phyloP scores from a whole-genome alignment of 2,329 filamentous ascomycete genomes.

The Parafenestella ontariensis region DNA sequence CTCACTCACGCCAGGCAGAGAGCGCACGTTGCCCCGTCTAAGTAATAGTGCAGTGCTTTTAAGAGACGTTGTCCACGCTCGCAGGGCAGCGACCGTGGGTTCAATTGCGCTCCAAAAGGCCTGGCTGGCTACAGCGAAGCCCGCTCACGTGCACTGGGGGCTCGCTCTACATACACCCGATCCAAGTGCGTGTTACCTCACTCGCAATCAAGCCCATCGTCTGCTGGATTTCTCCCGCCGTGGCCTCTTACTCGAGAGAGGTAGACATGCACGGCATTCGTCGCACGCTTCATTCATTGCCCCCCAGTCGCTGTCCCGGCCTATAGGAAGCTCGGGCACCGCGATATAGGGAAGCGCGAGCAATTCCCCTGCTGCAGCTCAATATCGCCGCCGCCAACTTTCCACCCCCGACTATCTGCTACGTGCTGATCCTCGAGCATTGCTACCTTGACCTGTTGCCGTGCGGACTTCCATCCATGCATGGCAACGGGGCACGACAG shows the following conservation, averaged over 20 bases:
- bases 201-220: constrained; percentile 26
- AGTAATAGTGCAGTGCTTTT: neutral
- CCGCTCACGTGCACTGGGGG: neutral
- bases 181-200: constrained; percentile 9
- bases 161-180: neutral
- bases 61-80: neutral
- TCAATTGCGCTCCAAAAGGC: too few species aligned
- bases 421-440: constrained; percentile 6
- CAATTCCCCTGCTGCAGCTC: too few species aligned
- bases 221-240: constrained; percentile 9
- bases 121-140: too few species aligned
- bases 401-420: neutral
- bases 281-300: constrained; percentile 18
- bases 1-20: neutral
- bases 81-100: too few species aligned
- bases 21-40: neutral
- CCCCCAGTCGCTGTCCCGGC: constrained; percentile 15
- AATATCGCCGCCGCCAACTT: constrained; percentile 14
- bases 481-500: constrained; percentile 34
- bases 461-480: constrained; percentile 27
- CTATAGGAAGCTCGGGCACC: constrained; percentile 19
- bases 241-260: constrained; percentile 7
- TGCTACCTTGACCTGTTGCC: constrained; percentile 16
- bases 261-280: constrained; percentile 4
- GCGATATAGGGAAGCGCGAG: constrained; percentile 17